Evolutionary conservation across 257 asterid species (phyloP).

Genomic region (Linderniella brevidens): DNA sequence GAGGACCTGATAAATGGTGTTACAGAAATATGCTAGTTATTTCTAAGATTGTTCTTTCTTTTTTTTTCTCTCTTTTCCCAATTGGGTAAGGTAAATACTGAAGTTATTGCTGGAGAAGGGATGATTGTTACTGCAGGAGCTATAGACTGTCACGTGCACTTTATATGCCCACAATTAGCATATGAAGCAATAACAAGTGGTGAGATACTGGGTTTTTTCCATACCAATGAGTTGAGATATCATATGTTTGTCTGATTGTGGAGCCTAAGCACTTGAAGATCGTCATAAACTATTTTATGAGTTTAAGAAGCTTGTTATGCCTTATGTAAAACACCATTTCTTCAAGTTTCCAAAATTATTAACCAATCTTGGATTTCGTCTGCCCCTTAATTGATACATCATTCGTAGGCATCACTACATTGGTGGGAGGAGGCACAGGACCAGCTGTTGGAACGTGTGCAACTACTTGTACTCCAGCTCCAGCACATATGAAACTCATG

Average conservation of each 20-base stretch:
- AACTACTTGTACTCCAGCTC: conserved; percentile 92
- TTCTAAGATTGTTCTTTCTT: conserved; percentile 1
- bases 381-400: background rate
- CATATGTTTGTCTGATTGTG: background rate
- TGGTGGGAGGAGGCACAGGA: conserved; percentile 99
- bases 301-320: no score
- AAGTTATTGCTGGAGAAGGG: conserved; percentile 95
- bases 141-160: conserved; percentile 93
- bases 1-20: background rate
- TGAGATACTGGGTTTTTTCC: conserved; percentile 8
- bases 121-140: conserved; percentile 92
- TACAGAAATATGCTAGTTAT: no score
- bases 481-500: conserved; percentile 78
- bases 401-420: conserved; percentile 60
- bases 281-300: no score
- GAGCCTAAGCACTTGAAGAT: no score
- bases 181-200: conserved; percentile 92
- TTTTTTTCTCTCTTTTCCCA: conserved; percentile 7
- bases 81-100: conserved; percentile 59
- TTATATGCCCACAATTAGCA: conserved; percentile 92
- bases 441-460: conserved; percentile 97
- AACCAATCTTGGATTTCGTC: no score
- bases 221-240: background rate
- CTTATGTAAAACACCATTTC: no score
- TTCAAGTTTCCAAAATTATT: no score